Evolutionary conservation across 371 early-diverging fungal genomes (phyloP).

Genomic region (Mucor racemosus): DNA sequence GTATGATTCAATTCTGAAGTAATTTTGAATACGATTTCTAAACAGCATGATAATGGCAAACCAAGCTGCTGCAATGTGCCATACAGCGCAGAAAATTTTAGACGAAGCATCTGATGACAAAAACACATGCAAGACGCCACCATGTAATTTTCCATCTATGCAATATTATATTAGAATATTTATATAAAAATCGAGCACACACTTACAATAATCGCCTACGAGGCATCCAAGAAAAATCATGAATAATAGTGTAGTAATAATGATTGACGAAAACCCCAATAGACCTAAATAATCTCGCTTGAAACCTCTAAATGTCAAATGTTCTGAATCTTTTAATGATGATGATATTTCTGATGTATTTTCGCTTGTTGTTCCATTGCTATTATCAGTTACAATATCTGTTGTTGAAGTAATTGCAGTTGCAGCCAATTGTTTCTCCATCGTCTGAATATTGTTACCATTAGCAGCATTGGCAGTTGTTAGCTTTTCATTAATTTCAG

Average conservation of each 20-base stretch:
- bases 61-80: constrained; percentile 72
- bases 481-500: constrained; percentile 3
- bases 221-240: constrained; percentile 67
- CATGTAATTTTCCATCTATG: constrained; percentile 46
- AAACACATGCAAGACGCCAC: constrained; percentile 47
- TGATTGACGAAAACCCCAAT: constrained; percentile 54
- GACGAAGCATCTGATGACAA: constrained; percentile 59
- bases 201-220: constrained; percentile 74
- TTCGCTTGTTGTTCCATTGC: neutral
- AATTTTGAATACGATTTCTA: constrained; percentile 54
- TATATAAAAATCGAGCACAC: neutral
- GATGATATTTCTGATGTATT: constrained; percentile 26
- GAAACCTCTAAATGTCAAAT: constrained; percentile 69
- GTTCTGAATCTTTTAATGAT: constrained; percentile 44
- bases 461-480: neutral
- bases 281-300: constrained; percentile 58
- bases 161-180: neutral
- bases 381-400: neutral
- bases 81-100: constrained; percentile 64
- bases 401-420: neutral
- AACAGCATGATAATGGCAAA: constrained; percentile 51
- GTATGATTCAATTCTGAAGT: constrained; percentile 59
- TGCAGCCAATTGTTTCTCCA: constrained; percentile 19
- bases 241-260: constrained; percentile 63
- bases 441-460: neutral